Evolutionary conservation across 2,329 filamentous ascomycete species (phyloP).

Genomic region (Acrodontium crateriforme): DNA sequence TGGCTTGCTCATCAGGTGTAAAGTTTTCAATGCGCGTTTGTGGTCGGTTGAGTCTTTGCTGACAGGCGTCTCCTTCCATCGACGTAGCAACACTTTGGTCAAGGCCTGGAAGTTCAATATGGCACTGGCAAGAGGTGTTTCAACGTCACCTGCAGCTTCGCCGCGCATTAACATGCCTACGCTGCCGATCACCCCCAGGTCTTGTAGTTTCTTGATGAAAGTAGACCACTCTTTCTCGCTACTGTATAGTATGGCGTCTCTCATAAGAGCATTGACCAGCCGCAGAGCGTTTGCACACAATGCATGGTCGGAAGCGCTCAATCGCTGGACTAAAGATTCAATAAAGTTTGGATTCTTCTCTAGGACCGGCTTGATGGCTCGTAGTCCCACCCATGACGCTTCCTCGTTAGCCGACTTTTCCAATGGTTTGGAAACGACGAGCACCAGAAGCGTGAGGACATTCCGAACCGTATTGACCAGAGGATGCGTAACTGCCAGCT

Average conservation of each 20-base stretch:
- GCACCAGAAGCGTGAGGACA: slow-evolving; percentile 91
- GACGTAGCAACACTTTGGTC: slow-evolving; percentile 68
- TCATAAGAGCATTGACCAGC: slow-evolving; percentile 87
- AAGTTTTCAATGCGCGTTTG: slow-evolving; percentile 67
- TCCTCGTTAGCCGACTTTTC: slow-evolving; percentile 36
- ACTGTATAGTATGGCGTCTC: slow-evolving; percentile 74
- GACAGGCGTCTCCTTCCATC: slow-evolving; percentile 75
- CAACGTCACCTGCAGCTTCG: slow-evolving; percentile 77
- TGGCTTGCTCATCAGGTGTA: slow-evolving; percentile 50
- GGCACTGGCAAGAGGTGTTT: slow-evolving; percentile 74
- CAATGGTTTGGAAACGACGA: slow-evolving; percentile 73
- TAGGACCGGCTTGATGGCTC: slow-evolving; percentile 81
- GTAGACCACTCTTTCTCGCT: slow-evolving; percentile 78
- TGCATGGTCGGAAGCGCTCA: slow-evolving; percentile 88
- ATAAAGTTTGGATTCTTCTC: slow-evolving; percentile 87
- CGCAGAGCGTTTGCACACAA: slow-evolving; percentile 91
- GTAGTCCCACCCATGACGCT: slow-evolving; percentile 67
- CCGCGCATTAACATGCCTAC: slow-evolving; percentile 90
- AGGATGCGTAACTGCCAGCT: slow-evolving; percentile 86
- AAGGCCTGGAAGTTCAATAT: slow-evolving; percentile 85
- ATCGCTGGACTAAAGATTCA: slow-evolving; percentile 78
- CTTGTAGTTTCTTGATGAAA: slow-evolving; percentile 86
- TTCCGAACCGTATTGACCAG: slow-evolving; percentile 94
- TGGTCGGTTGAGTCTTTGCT: slow-evolving; percentile 83
- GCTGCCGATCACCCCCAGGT: slow-evolving; percentile 81